Evolutionary conservation across 106 monocot genomes (phyloP).

Genomic region (Gastrodia elata): DNA sequence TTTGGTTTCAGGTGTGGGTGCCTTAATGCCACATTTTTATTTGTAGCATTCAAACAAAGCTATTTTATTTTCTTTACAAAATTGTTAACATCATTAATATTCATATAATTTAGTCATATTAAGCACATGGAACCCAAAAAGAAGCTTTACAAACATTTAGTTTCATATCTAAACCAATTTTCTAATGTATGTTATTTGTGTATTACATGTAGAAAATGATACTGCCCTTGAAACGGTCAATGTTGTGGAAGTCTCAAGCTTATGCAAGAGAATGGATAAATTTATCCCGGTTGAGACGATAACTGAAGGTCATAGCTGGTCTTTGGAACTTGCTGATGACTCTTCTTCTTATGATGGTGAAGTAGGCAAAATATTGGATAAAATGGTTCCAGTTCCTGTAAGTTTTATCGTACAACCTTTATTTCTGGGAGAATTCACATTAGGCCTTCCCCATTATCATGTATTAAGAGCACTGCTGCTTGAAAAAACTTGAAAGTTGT

Average conservation of each 20-base stretch:
- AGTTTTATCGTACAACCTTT: conserved; percentile 13
- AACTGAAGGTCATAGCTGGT: conserved; percentile 23
- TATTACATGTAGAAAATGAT: conserved; percentile 20
- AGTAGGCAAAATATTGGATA: conserved; percentile 77
- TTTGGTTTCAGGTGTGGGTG: conserved; percentile 24
- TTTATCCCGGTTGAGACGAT: conserved; percentile 46
- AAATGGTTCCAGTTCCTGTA: conserved; percentile 76
- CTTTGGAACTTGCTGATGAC: conserved; percentile 54
- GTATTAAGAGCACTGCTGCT: background rate
- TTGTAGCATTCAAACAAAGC: background rate
- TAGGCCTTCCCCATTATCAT: background rate
- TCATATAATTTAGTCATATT: background rate
- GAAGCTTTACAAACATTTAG: background rate
- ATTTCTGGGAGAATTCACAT: background rate
- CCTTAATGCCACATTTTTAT: background rate
- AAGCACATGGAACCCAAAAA: background rate
- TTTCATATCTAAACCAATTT: conserved; percentile 5
- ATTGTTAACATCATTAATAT: background rate
- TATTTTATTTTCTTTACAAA: background rate
- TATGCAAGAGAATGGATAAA: too few relatives aligned
- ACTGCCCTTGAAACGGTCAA: conserved; percentile 7
- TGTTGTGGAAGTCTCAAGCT: conserved; percentile 23
- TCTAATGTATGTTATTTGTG: background rate
- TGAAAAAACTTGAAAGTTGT: background rate
- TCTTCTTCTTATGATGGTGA: conserved; percentile 62